Evolutionary conservation across 306 rosid genomes (phyloP), one percentile per base, ranked within the genome.

Genomic region (Canavalia gladiata): DNA sequence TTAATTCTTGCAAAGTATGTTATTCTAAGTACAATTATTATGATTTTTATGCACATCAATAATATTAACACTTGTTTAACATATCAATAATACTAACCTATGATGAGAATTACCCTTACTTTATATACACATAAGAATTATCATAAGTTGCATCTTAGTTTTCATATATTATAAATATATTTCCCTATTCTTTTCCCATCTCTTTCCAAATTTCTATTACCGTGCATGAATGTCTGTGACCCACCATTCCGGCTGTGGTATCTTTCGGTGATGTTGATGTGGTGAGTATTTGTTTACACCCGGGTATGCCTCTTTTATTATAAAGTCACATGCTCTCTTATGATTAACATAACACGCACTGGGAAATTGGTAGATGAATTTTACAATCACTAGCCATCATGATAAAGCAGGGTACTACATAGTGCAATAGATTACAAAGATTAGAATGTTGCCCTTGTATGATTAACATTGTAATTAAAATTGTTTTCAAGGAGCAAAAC

Each of bases 201-300:
- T 37, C 1, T 4, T 43, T 74, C 12, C 33, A 50, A 6, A 63
- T 43, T 65, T 65, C 74, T 72, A 50, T 3, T 31, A 33, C 25
- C 18, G 0, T 63, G 77, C 86, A 88, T 79, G 75, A 62, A 86
- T 76, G 83, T 60, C 11, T 6, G 50, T 81, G 86, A 68, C 86
- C 82, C 85, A 72, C 76, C 82, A 39, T 60, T 74, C 18, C 10
- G 11, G 42, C 25, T 52, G 77, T 54, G 78, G 85, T 68, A 77
- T 81, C 90, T 92, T 92, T 92, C 94, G 97, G 97, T 90, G 97
- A 83, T 80, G 69, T 76, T 59, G 84, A 77, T 76, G 87, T 80
- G 57, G 87, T 77, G 62, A 75, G 77, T 79, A 81, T 70, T 82
- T 54, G 59, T 75, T 77, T 67, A 76, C 72, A 37, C 9, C 47